phyloP scores from a whole-genome alignment of 2,329 filamentous ascomycete genomes.

The Cladophialophora immunda region DNA sequence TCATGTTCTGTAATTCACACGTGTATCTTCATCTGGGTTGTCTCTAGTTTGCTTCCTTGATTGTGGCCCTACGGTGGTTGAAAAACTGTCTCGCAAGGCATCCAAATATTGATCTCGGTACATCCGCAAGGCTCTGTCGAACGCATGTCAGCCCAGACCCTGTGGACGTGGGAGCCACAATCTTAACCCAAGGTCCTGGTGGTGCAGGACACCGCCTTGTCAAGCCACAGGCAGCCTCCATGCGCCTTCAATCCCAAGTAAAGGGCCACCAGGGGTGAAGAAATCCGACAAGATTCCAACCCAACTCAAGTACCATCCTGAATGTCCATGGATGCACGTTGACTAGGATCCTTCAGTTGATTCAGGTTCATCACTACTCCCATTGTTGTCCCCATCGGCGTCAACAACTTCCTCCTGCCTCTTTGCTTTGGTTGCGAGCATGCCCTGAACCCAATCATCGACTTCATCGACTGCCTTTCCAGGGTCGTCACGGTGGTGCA shows the following conservation, averaged over 20 bases:
- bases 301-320: background rate
- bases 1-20: no score
- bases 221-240: background rate
- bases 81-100: no score
- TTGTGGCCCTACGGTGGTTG: no score
- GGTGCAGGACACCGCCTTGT: background rate
- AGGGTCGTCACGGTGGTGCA: slow-evolving; percentile 69
- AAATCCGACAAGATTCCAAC: background rate
- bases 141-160: no score
- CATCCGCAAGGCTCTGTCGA: no score
- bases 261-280: no score
- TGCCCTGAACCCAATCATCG: background rate
- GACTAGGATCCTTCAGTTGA: no score
- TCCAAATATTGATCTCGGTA: no score
- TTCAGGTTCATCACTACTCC: background rate
- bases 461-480: slow-evolving; percentile 63
- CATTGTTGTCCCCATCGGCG: background rate
- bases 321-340: background rate
- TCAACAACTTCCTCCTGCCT: background rate
- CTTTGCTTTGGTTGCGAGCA: background rate
- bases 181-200: no score
- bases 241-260: background rate
- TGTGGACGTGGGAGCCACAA: no score
- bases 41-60: no score
- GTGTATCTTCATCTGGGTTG: no score